Evolutionary conservation across 257 asterid species (phyloP).

Genomic region (Solanum commersonii): DNA sequence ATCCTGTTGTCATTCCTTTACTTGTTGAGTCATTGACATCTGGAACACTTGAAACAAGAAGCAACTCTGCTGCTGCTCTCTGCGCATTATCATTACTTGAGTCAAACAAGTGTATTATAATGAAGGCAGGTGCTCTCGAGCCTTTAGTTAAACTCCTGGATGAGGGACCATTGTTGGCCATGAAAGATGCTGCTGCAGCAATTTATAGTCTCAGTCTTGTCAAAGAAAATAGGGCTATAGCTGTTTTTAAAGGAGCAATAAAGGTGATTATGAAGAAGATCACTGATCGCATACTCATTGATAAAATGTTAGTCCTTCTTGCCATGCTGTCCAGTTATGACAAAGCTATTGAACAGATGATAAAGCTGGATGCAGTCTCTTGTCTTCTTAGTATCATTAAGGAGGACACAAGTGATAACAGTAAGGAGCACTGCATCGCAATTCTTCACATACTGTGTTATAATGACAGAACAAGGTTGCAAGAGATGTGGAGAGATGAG

Average conservation of each 20-base stretch:
- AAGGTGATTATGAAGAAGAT: conserved; percentile 33
- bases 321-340: conserved; percentile 21
- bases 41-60: conserved; percentile 19
- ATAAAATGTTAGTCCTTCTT: conserved; percentile 33
- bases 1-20: conserved; percentile 19
- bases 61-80: conserved; percentile 38
- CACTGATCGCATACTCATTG: not conserved
- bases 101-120: conserved; percentile 23
- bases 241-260: conserved; percentile 30
- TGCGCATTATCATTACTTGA: conserved; percentile 26
- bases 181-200: conserved; percentile 36
- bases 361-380: conserved; percentile 18
- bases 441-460: conserved; percentile 26
- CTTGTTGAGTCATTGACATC: conserved; percentile 20
- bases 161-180: conserved; percentile 22
- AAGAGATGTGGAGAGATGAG: conserved; percentile 23
- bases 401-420: conserved; percentile 6
- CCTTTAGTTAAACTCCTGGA: conserved; percentile 29
- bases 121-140: conserved; percentile 24
- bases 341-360: conserved; percentile 37
- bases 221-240: conserved; percentile 27
- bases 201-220: conserved; percentile 22
- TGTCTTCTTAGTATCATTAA: conserved; percentile 20
- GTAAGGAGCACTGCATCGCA: conserved; percentile 33
- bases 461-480: conserved; percentile 19